Base-by-base conservation (phyloP, 2,329 filamentous ascomycete species). In the Trichoderma aggressivum region DNA sequence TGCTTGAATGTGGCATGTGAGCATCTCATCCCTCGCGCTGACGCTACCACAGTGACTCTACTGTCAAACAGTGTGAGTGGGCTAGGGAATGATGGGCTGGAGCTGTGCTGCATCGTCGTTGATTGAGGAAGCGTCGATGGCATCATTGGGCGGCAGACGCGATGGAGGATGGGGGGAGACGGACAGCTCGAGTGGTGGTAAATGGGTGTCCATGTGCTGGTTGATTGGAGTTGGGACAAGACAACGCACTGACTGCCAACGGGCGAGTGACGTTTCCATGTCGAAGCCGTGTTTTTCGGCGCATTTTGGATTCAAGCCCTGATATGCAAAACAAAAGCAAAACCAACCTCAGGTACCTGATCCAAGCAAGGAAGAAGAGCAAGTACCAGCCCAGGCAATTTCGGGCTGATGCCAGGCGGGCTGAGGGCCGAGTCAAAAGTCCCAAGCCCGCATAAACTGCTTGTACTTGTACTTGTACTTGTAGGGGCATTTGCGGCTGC, bases 21-120 rank as follows among this genome's bases (percentile, higher is more conserved):
- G 60, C 67, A 70, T 59, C 61, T 47, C 66, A 69, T 69, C 66
- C 66, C 56, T 69, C 66, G 39, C 50, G 68, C 68, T 59, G 61
- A 63, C 68, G 68, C 61, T 56, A 36, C 50, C 21, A 14, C 28
- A 65, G 60, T 64, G 61, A 65, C 61, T 70, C 68, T 34, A 21
- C 60, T 21, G 36, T 24, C 53, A 28, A 43, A 53, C 39, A 56
- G 70, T 71, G 70, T 71, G 70, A 36, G 70, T 71, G 70, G 70
- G 70, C 70, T 71, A 26, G 34, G 63, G 70, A 68, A 63, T 71
- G 70, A 71, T 71, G 63, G 70, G 62, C 70, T 67, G 32, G 50
- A 58, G 39, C 28, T 62, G 55, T 71, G 55, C 70, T 34, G 70
- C 58, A 71, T 26, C 62, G n/a, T 61, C 32, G 58, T 60, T 14